Evolutionary conservation across 2,329 filamentous ascomycete genomes (phyloP).

Genomic region (Fusarium papillatum): DNA sequence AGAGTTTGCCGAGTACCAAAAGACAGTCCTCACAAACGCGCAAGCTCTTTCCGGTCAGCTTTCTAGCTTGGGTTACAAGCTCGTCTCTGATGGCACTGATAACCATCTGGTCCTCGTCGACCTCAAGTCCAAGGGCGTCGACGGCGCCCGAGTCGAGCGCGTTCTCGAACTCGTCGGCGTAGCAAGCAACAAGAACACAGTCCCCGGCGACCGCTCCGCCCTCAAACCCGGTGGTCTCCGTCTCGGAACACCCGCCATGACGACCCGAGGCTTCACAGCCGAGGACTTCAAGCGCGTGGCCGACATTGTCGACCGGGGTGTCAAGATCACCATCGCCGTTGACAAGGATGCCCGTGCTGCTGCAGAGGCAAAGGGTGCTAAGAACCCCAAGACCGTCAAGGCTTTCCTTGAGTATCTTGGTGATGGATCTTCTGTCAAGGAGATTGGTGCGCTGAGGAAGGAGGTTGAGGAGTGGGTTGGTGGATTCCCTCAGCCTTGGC

Average conservation of each 20-base stretch:
- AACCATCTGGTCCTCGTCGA: constrained; percentile 95
- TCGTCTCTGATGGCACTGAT: constrained; percentile 93
- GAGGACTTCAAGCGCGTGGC: constrained; percentile 88
- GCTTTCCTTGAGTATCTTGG: constrained; percentile 76
- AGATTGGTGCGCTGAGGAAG: constrained; percentile 76
- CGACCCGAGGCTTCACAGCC: constrained; percentile 86
- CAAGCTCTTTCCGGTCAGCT: constrained; percentile 82
- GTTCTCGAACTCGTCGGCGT: constrained; percentile 92
- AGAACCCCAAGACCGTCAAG: constrained; percentile 73
- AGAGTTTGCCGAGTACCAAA: constrained; percentile 92
- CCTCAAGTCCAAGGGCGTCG: constrained; percentile 86
- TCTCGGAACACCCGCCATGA: constrained; percentile 96
- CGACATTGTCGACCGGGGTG: constrained; percentile 84
- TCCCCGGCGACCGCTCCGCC: constrained; percentile 92
- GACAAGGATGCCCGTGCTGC: constrained; percentile 78
- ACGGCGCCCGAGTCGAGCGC: constrained; percentile 88
- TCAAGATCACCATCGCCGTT: constrained; percentile 80
- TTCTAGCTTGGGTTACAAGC: constrained; percentile 80
- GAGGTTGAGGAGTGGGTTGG: constrained; percentile 82
- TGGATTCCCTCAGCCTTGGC: constrained; percentile 47
- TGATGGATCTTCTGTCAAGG: constrained; percentile 73
- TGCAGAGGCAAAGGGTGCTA: constrained; percentile 73
- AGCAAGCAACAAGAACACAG: constrained; percentile 97
- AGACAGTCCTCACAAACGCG: constrained; percentile 88
- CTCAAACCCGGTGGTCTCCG: constrained; percentile 91